These are phyloP conservation scores for Smallanthus sonchifolius DNA, from an alignment of 129 eudicot genomes.

Conservation along the genomic window DNA sequence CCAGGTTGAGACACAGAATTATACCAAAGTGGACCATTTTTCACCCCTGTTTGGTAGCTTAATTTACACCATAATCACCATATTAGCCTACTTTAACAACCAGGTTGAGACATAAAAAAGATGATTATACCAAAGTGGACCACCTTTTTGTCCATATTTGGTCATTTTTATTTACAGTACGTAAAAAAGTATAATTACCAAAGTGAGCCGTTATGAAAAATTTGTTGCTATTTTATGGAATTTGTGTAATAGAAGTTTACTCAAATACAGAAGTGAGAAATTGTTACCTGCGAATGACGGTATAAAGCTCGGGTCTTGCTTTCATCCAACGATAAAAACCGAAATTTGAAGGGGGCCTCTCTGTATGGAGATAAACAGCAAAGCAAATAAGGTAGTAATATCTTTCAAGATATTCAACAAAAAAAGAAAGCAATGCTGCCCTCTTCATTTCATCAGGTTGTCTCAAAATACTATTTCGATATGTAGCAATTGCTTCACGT, in stretches of 20 bases:
- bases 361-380: slow-evolving; percentile 92
- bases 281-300: slow-evolving; percentile 82
- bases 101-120: neutral
- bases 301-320: slow-evolving; percentile 93
- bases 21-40: neutral
- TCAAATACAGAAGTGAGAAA: neutral
- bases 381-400: slow-evolving; percentile 95
- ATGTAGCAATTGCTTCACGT: slow-evolving; percentile 92
- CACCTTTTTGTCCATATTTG: neutral
- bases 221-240: neutral
- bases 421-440: slow-evolving; percentile 92
- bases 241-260: neutral
- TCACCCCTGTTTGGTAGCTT: neutral
- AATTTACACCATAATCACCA: neutral
- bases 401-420: slow-evolving; percentile 96
- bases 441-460: slow-evolving; percentile 98
- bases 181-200: neutral
- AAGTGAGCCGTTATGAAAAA: neutral
- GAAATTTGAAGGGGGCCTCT: slow-evolving; percentile 51
- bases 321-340: slow-evolving; percentile 93
- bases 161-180: neutral
- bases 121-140: neutral
- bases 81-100: neutral
- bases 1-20: neutral
- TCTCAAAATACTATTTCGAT: slow-evolving; percentile 74